These are phyloP conservation scores for Erysiphe pulchra DNA, from an alignment of 2,329 filamentous ascomycete species.

Conservation along the genomic window DNA sequence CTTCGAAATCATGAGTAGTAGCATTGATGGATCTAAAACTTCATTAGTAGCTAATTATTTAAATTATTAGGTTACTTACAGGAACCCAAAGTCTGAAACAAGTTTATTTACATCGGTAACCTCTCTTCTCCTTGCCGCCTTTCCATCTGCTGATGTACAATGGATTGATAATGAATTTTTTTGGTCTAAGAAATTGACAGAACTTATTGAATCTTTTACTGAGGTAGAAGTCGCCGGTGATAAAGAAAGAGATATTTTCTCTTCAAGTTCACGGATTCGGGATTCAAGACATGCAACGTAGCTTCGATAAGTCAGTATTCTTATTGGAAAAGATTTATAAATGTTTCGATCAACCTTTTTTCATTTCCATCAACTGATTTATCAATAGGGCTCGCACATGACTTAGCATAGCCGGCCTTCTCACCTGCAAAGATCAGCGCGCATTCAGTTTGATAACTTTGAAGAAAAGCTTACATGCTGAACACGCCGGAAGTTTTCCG, in stretches of 20 bases:
- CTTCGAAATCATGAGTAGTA: conserved; percentile 79
- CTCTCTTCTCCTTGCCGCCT: conserved; percentile 40
- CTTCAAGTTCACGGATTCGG: conserved; percentile 68
- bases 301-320: conserved; percentile 16
- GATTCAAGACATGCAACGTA: conserved; percentile 93
- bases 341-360: conserved; percentile 31
- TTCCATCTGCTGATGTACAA: conserved; percentile 35
- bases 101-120: conserved; percentile 74
- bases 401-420: conserved; percentile 59
- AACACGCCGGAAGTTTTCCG: conserved; percentile 83
- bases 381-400: conserved; percentile 86
- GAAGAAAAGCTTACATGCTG: conserved; percentile 32
- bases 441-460: not conserved
- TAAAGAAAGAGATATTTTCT: conserved; percentile 42
- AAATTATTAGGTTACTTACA: conserved; percentile 26
- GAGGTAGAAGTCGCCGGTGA: conserved; percentile 40
- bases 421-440: conserved; percentile 19
- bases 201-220: conserved; percentile 31
- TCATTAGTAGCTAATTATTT: not conserved
- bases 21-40: conserved; percentile 60
- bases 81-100: conserved; percentile 77
- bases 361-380: conserved; percentile 92
- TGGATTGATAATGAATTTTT: conserved; percentile 38
- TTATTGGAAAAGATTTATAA: not conserved
- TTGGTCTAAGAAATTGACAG: conserved; percentile 24